Percentiles rank a stretch among this genome's conserved stretches.
Evolutionary conservation across 305 asterid species (phyloP).

Genomic region (Euphrasia arctica): DNA sequence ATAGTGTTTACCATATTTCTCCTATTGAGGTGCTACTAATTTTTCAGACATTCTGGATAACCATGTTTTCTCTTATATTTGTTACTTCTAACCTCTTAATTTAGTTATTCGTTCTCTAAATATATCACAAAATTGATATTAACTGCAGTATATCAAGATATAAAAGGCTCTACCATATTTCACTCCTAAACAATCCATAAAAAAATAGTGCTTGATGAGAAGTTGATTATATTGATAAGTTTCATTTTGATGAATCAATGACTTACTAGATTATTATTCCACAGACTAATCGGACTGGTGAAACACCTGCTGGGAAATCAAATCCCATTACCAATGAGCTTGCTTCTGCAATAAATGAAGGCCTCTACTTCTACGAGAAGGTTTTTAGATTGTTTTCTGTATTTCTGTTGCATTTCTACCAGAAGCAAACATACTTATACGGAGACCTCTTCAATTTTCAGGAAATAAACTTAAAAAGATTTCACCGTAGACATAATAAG

Average conservation of each 20-base stretch:
- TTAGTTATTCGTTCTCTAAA: neutral
- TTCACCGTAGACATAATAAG: slow-evolving; percentile 40
- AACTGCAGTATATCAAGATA: neutral
- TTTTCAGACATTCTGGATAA: neutral
- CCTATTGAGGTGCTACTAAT: slow-evolving; percentile 5
- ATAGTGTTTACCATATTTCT: too few relatives aligned
- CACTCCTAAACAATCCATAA: neutral
- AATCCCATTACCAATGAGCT: slow-evolving; percentile 60
- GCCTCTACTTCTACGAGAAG: slow-evolving; percentile 91
- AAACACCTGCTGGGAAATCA: slow-evolving; percentile 46
- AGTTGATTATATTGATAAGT: slow-evolving; percentile 4
- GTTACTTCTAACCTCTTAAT: neutral
- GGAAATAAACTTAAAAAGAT: slow-evolving; percentile 65
- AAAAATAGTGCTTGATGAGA: neutral
- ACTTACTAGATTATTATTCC: slow-evolving; percentile 26
- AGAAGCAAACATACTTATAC: slow-evolving; percentile 11
- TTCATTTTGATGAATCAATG: slow-evolving; percentile 13
- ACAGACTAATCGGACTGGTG: slow-evolving; percentile 52
- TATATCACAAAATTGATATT: neutral
- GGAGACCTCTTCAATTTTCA: slow-evolving; percentile 31
- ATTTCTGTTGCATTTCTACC: slow-evolving; percentile 21
- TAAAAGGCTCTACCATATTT: neutral
- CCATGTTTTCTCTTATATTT: neutral
- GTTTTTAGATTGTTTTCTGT: slow-evolving; percentile 35
- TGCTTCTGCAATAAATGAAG: slow-evolving; percentile 85